phyloP scores from a whole-genome alignment of 352 stramenopile genomes.

The Phytophthora macrochlamydospora region DNA sequence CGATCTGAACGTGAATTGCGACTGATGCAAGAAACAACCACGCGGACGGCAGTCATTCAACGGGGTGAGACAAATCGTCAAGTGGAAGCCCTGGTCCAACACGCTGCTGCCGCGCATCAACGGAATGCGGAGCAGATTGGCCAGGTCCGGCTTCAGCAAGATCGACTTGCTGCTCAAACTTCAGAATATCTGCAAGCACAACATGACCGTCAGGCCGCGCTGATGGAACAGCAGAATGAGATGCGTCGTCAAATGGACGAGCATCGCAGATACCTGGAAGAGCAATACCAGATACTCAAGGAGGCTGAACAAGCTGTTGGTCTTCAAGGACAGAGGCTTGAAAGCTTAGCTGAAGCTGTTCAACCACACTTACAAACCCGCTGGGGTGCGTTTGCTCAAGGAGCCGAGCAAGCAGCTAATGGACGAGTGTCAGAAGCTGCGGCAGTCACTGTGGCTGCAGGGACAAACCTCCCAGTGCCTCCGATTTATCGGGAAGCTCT shows the following conservation, averaged over 20 bases:
- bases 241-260: background rate
- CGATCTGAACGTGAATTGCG: background rate
- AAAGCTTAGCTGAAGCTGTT: slow-evolving; percentile 1
- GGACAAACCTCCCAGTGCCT: background rate
- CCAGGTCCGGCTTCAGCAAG: background rate
- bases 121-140: background rate
- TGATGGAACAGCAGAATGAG: background rate
- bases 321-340: background rate
- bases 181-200: background rate
- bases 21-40: background rate
- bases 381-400: slow-evolving; percentile 4
- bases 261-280: background rate
- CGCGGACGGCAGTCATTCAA: background rate
- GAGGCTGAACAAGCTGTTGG: background rate
- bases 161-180: background rate
- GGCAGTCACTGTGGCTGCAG: background rate
- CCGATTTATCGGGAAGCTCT: background rate
- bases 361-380: slow-evolving; percentile 8
- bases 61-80: background rate
- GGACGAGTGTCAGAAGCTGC: background rate
- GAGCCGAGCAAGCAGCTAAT: background rate
- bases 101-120: background rate
- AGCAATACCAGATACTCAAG: slow-evolving; percentile 26
- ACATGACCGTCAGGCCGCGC: background rate
- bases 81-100: background rate